Percentiles rank a stretch among this genome's conserved stretches.
Evolutionary conservation across 176 grass and related monocot species (phyloP).

Genomic region (Stipa capillata): DNA sequence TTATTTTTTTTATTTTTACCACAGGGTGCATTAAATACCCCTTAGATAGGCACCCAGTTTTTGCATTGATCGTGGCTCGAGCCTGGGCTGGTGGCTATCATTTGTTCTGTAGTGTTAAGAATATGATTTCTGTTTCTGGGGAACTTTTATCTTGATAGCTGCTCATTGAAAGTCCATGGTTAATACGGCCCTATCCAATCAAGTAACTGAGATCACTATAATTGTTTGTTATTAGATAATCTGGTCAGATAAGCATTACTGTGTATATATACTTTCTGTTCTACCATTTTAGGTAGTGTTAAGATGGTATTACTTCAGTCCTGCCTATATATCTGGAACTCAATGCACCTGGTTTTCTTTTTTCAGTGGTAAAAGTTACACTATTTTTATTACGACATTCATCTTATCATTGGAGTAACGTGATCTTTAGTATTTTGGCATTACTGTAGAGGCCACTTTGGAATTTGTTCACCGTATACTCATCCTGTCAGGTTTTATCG

Average conservation of each 20-base stretch:
- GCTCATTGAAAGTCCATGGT: neutral
- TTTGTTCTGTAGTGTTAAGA: neutral
- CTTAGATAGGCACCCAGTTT: neutral
- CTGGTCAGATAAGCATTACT: neutral
- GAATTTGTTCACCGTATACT: slow-evolving; percentile 23
- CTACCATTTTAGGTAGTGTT: neutral
- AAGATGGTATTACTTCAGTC: neutral
- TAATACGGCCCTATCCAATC: neutral
- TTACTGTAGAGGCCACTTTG: neutral
- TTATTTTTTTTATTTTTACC: too few relatives aligned
- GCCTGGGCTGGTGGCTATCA: neutral
- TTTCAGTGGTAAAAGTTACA: neutral
- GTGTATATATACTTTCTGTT: neutral
- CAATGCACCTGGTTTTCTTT: neutral
- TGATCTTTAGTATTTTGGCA: neutral
- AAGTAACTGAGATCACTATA: neutral
- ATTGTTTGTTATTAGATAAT: neutral
- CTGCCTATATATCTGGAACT: neutral
- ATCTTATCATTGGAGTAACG: neutral
- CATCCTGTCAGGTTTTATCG: slow-evolving; percentile 64
- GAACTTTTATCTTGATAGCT: neutral
- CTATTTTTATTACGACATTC: neutral
- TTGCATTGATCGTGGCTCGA: neutral
- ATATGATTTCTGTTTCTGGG: neutral
- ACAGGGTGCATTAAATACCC: neutral